Evolutionary conservation across 2,329 filamentous ascomycete species (phyloP), one percentile per base, ranked within the genome.

Genomic region (Hymenoscyphus albidus): DNA sequence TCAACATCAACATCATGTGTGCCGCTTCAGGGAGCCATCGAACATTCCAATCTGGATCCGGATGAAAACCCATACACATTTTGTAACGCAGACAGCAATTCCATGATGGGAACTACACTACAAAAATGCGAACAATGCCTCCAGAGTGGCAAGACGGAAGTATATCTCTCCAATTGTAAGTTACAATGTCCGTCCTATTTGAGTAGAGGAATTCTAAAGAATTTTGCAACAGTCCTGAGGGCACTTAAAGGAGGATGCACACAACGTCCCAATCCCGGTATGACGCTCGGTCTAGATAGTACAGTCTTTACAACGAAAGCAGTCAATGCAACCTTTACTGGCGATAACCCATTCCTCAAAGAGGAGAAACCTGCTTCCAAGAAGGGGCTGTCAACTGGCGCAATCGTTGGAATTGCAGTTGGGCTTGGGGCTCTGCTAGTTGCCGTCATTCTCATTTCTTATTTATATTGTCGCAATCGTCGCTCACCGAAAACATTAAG

Each of bases 241-340:
- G 71, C 72, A 18, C 61, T 75, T 12, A 31, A 71, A 54, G 72
- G 69, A 42, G 72, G 69, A 16, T 76, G 74, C 60, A 59, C 57
- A 9, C 72, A 75, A 63, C 64, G 68, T 14, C 69, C 73, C 16
- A 51, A 61, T 0, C 54, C 61, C 9, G 70, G 70, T 1, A 64
- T 62, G 1, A 54, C 68, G 1, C 65, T 75, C 18, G 72, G 72
- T 6, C 35, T 76, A 12, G 61, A 73, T 22, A 66, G 68, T 18
- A 70, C 63, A 10, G 16, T 75, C 3, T 76, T 76, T 57, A 67
- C 72, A 2, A 62, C 56, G n/a, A 61, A 63, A 14, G 56, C 62
- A 58, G 67, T 75, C 9, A 64, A 66, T 12, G 68, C 68, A 32
- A 72, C 70, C 5, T 69, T 32, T 14, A 67, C 73, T 0, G 64